Percentiles rank a stretch among this genome's conserved stretches.
Evolutionary conservation across 306 rosid species (phyloP).

Genomic region (Cicer chorassanicum): DNA sequence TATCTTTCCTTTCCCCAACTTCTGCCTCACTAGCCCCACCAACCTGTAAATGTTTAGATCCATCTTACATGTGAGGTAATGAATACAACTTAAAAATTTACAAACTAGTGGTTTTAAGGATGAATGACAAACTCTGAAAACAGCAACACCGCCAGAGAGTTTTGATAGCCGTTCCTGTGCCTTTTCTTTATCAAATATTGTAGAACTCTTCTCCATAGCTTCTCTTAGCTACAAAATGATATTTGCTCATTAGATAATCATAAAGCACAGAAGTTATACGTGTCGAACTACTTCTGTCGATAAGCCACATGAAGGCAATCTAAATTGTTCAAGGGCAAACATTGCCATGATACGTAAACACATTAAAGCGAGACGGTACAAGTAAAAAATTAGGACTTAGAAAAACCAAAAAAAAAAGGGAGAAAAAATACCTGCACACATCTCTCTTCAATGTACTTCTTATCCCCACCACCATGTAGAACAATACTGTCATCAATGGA

Average conservation of each 20-base stretch:
- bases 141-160: slow-evolving; percentile 93
- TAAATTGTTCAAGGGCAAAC: slow-evolving; percentile 19
- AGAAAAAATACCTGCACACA: slow-evolving; percentile 70
- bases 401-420: background rate
- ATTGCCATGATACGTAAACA: slow-evolving; percentile 19
- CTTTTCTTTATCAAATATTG: slow-evolving; percentile 88
- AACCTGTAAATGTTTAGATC: slow-evolving; percentile 61
- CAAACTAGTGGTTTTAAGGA: slow-evolving; percentile 37
- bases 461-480: slow-evolving; percentile 95
- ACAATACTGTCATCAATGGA: slow-evolving; percentile 83
- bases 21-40: slow-evolving; percentile 94
- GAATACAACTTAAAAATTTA: slow-evolving; percentile 15
- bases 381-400: background rate
- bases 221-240: slow-evolving; percentile 67
- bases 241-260: slow-evolving; percentile 29
- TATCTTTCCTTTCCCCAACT: slow-evolving; percentile 95
- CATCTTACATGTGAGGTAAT: slow-evolving; percentile 39
- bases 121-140: slow-evolving; percentile 72
- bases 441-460: slow-evolving; percentile 90
- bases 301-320: slow-evolving; percentile 31
- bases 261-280: background rate
- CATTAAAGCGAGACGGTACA: no score
- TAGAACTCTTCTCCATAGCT: slow-evolving; percentile 72
- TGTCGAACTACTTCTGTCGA: background rate
- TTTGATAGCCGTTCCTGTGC: slow-evolving; percentile 93